Evolutionary conservation across 2,329 filamentous ascomycete genomes (phyloP).

Genomic region (Canariomyces notabilis): DNA sequence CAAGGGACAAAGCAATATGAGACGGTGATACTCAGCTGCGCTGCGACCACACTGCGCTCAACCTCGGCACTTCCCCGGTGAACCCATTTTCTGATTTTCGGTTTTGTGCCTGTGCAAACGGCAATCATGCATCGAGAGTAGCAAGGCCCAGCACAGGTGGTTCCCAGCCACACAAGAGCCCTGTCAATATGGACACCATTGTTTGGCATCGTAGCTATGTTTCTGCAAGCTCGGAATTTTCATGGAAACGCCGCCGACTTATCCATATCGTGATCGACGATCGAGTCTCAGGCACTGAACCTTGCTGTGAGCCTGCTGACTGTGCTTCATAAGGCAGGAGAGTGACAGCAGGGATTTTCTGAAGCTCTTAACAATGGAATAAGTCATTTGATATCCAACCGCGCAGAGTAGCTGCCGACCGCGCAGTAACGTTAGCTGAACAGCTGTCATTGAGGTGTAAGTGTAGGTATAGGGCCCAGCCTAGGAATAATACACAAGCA

Average conservation of each 20-base stretch:
- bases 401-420: neutral
- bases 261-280: slow-evolving; percentile 15
- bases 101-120: neutral
- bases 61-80: no score
- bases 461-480: no score
- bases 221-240: slow-evolving; percentile 17
- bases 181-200: slow-evolving; percentile 15
- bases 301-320: slow-evolving; percentile 5
- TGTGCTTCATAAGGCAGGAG: neutral
- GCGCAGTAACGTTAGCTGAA: no score
- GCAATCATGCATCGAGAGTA: neutral
- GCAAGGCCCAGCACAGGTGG: neutral
- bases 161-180: neutral
- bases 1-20: neutral
- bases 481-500: neutral
- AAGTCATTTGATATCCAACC: neutral
- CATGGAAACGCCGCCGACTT: slow-evolving; percentile 6
- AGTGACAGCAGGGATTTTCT: neutral
- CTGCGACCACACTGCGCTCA: neutral
- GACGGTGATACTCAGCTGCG: neutral
- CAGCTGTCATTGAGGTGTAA: no score
- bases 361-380: neutral
- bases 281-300: slow-evolving; percentile 22
- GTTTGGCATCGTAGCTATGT: slow-evolving; percentile 14
- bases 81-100: neutral